Conservation (phyloP, 2,329 filamentous ascomycete species). For the Tympanopsis confertula region DNA sequence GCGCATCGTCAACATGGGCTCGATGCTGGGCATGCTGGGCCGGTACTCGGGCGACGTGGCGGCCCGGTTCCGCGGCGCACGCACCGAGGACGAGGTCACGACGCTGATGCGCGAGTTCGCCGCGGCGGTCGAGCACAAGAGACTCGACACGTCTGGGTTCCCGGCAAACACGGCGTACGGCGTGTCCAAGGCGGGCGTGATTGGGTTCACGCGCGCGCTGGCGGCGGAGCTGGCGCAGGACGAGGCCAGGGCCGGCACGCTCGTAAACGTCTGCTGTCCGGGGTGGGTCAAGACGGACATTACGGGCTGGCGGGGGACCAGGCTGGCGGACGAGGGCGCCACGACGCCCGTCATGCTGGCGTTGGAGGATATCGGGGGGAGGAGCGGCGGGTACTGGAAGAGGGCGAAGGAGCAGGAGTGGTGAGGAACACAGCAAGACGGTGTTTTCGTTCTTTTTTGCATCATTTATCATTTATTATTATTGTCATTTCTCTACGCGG, state of each 20-base stretch:
- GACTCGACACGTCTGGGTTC: constrained; percentile 32
- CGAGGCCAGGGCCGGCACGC: constrained; percentile 39
- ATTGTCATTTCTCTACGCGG: too few species aligned
- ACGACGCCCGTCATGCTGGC: constrained; percentile 28
- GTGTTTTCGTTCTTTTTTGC: too few species aligned
- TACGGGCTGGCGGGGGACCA: constrained; percentile 24
- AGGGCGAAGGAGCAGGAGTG: constrained; percentile 21
- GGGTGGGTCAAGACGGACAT: constrained; percentile 33
- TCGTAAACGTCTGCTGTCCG: constrained; percentile 28
- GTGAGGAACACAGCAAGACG: too few species aligned
- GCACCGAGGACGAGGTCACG: constrained; percentile 28
- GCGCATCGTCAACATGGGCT: constrained; percentile 36
- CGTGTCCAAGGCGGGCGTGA: constrained; percentile 29
- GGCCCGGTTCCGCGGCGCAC: constrained; percentile 25
- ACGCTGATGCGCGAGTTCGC: constrained; percentile 35
- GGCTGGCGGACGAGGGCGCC: constrained; percentile 28
- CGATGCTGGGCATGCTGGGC: constrained; percentile 27
- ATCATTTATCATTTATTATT: too few species aligned
- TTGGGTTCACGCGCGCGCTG: constrained; percentile 24
- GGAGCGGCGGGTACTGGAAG: constrained; percentile 24
- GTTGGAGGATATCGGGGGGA: constrained; percentile 20
- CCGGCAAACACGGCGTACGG: constrained; percentile 34
- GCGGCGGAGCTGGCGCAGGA: constrained; percentile 18
- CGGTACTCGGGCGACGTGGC: constrained; percentile 30
- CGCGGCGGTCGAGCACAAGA: constrained; percentile 28